Conservation (phyloP, 257 asterid genomes). For the Gentiana macrophylla region DNA sequence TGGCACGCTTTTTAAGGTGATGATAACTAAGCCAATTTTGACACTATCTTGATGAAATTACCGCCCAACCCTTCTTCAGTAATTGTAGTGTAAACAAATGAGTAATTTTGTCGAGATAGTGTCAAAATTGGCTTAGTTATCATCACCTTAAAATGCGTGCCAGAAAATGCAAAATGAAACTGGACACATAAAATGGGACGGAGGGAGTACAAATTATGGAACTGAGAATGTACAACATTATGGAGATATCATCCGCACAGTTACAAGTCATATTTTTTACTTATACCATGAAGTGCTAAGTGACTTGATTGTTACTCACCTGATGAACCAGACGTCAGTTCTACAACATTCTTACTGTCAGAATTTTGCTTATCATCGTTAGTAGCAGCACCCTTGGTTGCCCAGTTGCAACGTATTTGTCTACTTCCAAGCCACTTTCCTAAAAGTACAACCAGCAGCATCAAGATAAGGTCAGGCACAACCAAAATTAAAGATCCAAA, state of each 20-base stretch:
- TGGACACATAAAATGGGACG: too few species aligned
- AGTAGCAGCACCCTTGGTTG: slow-evolving; percentile 69
- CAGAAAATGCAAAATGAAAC: too few species aligned
- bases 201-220: too few species aligned
- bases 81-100: too few species aligned
- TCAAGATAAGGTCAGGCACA: background rate
- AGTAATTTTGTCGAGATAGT: too few species aligned
- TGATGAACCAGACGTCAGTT: slow-evolving; percentile 63
- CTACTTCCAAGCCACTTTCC: slow-evolving; percentile 97
- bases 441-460: slow-evolving; percentile 7
- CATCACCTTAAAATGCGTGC: too few species aligned
- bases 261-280: background rate
- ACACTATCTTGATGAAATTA: too few species aligned
- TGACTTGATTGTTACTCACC: slow-evolving; percentile 24
- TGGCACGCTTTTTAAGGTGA: too few species aligned
- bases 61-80: too few species aligned
- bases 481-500: slow-evolving; percentile 1
- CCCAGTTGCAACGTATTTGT: slow-evolving; percentile 97
- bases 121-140: too few species aligned
- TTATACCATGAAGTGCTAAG: background rate
- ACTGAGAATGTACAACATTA: too few species aligned
- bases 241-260: background rate
- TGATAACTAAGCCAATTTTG: too few species aligned
- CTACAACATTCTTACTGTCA: slow-evolving; percentile 76
- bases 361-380: slow-evolving; percentile 66